Conservation (phyloP, 1,284 basidiomycete genomes). For the Puccinia coronata region DNA sequence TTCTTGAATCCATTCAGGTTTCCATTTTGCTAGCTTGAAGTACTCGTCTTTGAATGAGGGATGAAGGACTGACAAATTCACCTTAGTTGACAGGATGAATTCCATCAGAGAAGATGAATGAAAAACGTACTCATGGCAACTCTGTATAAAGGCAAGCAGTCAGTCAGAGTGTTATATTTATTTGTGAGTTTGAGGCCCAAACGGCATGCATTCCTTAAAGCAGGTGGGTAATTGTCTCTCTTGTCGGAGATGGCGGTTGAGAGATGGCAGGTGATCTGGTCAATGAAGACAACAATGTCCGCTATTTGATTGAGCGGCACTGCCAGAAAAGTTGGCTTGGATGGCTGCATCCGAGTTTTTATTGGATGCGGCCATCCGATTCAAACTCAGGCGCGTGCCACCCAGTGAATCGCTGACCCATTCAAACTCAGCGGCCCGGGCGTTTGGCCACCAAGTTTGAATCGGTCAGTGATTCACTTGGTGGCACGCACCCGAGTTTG, state of each 20-base stretch:
- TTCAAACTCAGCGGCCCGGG: no score
- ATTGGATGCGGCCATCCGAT: no score
- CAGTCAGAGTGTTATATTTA: background rate
- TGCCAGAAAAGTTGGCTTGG: no score
- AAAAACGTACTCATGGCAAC: background rate
- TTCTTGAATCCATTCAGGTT: no score
- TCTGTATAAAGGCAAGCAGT: background rate
- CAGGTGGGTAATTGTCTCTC: background rate
- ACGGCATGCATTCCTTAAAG: background rate
- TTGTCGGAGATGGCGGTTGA: background rate
- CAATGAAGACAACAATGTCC: background rate
- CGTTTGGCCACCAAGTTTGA: no score
- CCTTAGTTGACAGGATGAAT: background rate
- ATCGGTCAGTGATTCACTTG: no score
- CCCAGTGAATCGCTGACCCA: no score
- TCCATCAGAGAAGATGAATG: background rate
- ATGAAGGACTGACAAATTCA: background rate
- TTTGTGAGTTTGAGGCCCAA: background rate
- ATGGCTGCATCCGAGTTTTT: no score
- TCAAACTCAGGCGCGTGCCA: no score
- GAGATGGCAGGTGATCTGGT: background rate
- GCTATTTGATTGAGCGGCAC: no score
- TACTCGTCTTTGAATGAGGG: conserved; percentile 1
- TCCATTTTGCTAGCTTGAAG: no score
- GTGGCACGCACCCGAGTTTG: no score